Conservation (phyloP, 148 eudicot genomes). For the Fagopyrum homotropicum region DNA sequence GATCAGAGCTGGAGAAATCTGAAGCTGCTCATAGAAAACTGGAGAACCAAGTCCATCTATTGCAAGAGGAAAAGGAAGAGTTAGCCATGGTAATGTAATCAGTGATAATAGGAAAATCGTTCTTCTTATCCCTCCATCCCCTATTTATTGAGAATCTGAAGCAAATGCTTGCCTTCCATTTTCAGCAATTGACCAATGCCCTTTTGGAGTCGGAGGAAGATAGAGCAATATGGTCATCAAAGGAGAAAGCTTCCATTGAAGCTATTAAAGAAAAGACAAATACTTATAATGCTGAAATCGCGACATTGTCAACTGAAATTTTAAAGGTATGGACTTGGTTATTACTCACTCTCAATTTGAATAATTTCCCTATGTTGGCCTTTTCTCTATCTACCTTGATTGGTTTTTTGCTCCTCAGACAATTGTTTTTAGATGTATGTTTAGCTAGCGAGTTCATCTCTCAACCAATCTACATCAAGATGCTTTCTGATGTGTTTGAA, state of each 20-base stretch:
- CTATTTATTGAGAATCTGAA: not conserved
- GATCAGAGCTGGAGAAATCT: slow-evolving; percentile 48
- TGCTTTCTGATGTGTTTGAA: not conserved
- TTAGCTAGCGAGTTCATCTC: not conserved
- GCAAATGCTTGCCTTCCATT: slow-evolving; percentile 16
- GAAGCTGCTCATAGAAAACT: slow-evolving; percentile 30
- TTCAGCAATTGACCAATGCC: slow-evolving; percentile 89
- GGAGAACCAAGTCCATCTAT: slow-evolving; percentile 39
- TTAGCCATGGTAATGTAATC: slow-evolving; percentile 58
- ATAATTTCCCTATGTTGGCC: not conserved
- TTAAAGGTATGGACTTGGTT: slow-evolving; percentile 38
- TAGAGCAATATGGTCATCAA: slow-evolving; percentile 78
- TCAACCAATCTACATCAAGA: not conserved
- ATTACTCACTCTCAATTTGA: not conserved
- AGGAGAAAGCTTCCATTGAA: slow-evolving; percentile 78
- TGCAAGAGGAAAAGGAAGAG: slow-evolving; percentile 74
- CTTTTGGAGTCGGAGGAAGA: slow-evolving; percentile 87
- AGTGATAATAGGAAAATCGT: slow-evolving; percentile 6
- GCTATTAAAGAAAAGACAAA: slow-evolving; percentile 54
- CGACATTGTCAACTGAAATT: slow-evolving; percentile 38
- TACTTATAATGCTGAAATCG: slow-evolving; percentile 40
- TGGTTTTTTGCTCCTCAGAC: not conserved
- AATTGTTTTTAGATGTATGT: not conserved
- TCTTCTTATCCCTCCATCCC: slow-evolving; percentile 9
- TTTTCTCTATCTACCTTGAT: not conserved